Evolutionary conservation across 805 yeast species (phyloP).

Genomic region (Hanseniaspora valbyensis): DNA sequence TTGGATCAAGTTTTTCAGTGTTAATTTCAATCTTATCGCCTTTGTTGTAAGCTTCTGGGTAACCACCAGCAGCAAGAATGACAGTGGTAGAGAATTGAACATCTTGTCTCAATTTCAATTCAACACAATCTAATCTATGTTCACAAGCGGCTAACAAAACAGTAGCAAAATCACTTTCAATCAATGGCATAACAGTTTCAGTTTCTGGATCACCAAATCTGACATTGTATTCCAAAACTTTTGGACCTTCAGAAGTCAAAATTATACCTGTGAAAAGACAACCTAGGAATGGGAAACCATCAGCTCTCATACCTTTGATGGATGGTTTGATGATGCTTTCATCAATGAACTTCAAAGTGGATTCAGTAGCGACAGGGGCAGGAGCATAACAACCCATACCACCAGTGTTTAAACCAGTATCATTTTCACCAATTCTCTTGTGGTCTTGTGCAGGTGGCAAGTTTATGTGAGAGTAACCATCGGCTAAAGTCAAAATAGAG

Average conservation of each 20-base stretch:
- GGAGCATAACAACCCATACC: conserved; percentile 99
- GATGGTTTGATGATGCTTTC: conserved; percentile 75
- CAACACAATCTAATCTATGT: conserved; percentile 79
- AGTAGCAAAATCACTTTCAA: conserved; percentile 78
- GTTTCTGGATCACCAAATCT: conserved; percentile 99
- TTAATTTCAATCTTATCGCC: conserved; percentile 74
- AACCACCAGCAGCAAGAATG: conserved; percentile 93
- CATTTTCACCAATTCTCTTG: conserved; percentile 88
- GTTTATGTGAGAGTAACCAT: conserved; percentile 82
- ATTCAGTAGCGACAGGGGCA: conserved; percentile 84
- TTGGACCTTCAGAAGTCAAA: conserved; percentile 80
- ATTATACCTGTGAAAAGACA: conserved; percentile 91
- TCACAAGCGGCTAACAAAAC: conserved; percentile 89
- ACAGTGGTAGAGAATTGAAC: conserved; percentile 83
- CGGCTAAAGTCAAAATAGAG: conserved; percentile 80
- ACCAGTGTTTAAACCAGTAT: conserved; percentile 91
- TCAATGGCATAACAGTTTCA: conserved; percentile 84
- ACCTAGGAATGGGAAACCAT: conserved; percentile 92
- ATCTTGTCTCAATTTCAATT: conserved; percentile 40
- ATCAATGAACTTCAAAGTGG: conserved; percentile 58
- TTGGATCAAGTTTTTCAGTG: conserved; percentile 20
- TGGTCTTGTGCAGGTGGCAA: conserved; percentile 98
- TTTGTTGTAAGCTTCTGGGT: conserved; percentile 77
- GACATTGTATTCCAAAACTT: conserved; percentile 91
- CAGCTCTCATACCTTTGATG: conserved; percentile 90